These are phyloP conservation scores for Piper longum DNA, from an alignment of 164 flowering plant genomes.

Conservation along the genomic window DNA sequence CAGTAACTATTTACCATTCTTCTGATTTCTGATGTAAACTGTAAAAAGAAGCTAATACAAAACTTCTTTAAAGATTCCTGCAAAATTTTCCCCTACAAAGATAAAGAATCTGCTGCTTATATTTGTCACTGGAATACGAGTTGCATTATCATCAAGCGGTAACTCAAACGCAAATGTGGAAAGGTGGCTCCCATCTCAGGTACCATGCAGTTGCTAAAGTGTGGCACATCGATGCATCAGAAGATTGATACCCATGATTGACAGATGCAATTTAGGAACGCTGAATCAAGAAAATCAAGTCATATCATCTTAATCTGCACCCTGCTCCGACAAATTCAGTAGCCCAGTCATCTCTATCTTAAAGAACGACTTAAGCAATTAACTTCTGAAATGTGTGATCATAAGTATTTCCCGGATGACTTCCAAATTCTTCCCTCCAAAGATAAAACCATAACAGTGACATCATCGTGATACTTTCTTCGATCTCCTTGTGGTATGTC, in stretches of 20 bases:
- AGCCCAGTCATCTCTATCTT: not conserved
- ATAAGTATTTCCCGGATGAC: constrained; percentile 84
- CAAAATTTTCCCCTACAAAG: not conserved
- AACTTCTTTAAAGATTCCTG: not conserved
- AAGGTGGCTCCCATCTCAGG: not conserved
- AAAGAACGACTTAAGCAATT: not conserved
- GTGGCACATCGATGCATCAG: not conserved
- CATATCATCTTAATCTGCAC: not conserved
- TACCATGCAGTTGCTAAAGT: not conserved
- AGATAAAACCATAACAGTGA: constrained; percentile 90
- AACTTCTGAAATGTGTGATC: constrained; percentile 8
- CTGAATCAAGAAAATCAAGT: not conserved
- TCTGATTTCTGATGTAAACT: not conserved
- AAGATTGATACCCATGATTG: not conserved
- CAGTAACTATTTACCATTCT: not conserved
- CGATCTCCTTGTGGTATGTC: constrained; percentile 99
- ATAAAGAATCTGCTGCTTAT: not conserved
- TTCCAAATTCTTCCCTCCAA: constrained; percentile 99
- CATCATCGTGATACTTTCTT: constrained; percentile 96
- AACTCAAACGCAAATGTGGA: not conserved
- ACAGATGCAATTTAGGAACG: not conserved
- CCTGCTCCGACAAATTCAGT: not conserved
- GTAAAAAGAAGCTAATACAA: not conserved
- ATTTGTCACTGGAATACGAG: no score
- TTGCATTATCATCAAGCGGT: not conserved